phyloP scores from a whole-genome alignment of 352 stramenopile species.

The Stramenopiles sp. region DNA sequence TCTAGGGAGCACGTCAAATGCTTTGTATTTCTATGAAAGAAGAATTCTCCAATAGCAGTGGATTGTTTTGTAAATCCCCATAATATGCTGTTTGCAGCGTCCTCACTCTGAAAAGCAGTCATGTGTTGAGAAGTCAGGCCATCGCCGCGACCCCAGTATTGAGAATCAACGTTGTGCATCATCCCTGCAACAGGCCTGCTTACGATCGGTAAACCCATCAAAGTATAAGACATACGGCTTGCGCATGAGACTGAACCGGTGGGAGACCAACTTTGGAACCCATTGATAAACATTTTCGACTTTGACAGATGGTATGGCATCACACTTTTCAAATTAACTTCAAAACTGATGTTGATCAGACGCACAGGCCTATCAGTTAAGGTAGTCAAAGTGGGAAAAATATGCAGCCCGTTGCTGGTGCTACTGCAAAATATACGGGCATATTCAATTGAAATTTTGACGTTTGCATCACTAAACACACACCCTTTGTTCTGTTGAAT shows the following conservation, averaged over 20 bases:
- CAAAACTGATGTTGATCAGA: not conserved
- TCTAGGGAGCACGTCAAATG: not conserved
- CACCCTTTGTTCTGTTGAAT: conserved; percentile 1
- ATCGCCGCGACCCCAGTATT: conserved; percentile 8
- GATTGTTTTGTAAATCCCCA: conserved; percentile 11
- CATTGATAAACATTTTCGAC: conserved; percentile 12
- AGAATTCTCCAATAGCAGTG: conserved; percentile 5
- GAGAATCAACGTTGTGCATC: not conserved
- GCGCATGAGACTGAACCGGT: not conserved
- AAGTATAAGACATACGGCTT: conserved; percentile 1
- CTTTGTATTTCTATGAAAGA: not conserved
- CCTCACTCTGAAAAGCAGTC: not conserved
- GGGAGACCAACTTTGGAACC: conserved; percentile 9
- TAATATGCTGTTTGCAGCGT: not conserved
- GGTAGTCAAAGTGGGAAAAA: not conserved
- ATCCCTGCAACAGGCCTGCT: not conserved
- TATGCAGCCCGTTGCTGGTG: conserved; percentile 5
- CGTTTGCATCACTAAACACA: not conserved
- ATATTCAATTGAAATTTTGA: conserved; percentile 5
- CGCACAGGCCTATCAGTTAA: not conserved
- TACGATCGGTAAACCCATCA: not conserved
- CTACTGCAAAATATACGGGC: conserved; percentile 1
- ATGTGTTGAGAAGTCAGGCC: conserved; percentile 5
- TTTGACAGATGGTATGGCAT: not conserved
- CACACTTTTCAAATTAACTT: not conserved